Conservation (phyloP, 345 rosid species). For the Syzygium jambos region DNA sequence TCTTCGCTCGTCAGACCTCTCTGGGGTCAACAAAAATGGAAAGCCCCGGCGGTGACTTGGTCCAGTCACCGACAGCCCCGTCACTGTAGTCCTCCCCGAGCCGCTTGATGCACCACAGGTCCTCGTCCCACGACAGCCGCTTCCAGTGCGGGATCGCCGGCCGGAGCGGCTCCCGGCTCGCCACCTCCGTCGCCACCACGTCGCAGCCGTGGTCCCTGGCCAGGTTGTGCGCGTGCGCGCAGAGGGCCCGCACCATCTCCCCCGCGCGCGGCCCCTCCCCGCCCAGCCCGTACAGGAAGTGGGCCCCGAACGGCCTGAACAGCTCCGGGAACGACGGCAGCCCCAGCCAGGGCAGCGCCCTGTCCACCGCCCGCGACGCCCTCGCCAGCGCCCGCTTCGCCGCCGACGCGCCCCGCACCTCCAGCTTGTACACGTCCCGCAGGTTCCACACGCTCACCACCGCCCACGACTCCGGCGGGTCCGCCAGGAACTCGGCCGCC, state of each 20-base stretch:
- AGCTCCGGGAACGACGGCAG: conserved; percentile 84
- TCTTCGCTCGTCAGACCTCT: conserved; percentile 32
- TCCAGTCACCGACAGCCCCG: conserved; percentile 81
- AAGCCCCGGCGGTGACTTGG: conserved; percentile 69
- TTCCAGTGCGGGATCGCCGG: conserved; percentile 81
- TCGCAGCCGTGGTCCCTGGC: conserved; percentile 60
- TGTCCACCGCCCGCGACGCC: conserved; percentile 58
- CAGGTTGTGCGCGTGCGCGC: conserved; percentile 76
- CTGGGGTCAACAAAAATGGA: conserved; percentile 98
- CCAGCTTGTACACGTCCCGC: conserved; percentile 62
- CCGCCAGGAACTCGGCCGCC: conserved; percentile 40
- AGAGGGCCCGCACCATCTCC: conserved; percentile 52
- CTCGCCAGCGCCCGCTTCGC: conserved; percentile 46
- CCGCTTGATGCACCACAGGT: conserved; percentile 86
- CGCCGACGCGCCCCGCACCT: conserved; percentile 69
- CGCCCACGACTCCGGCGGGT: conserved; percentile 87
- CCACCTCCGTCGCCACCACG: conserved; percentile 81
- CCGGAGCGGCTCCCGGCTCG: conserved; percentile 32
- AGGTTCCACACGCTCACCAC: conserved; percentile 83
- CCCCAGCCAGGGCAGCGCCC: conserved; percentile 58
- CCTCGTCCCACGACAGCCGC: conserved; percentile 65
- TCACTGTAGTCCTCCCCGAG: conserved; percentile 77
- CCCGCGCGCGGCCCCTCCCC: conserved; percentile 79
- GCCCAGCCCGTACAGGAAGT: conserved; percentile 83
- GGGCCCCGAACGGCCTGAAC: conserved; percentile 72